phyloP scores from a whole-genome alignment of 768 basidiomycete species.

The Phanerodontia chrysosporium region DNA sequence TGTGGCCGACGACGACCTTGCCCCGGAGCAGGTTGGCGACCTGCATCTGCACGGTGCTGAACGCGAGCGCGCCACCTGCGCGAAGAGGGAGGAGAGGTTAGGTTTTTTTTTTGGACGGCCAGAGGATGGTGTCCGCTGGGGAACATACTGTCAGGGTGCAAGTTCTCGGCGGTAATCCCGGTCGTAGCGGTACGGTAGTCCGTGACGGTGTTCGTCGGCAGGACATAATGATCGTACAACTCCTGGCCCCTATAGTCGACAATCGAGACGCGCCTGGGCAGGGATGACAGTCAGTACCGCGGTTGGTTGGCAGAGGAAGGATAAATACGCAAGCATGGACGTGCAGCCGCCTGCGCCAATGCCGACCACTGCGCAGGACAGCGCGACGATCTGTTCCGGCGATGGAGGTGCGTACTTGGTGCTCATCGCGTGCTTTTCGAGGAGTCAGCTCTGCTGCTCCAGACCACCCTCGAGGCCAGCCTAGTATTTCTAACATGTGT shows the following conservation, averaged over 20 bases:
- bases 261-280: slow-evolving; percentile 39
- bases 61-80: slow-evolving; percentile 49
- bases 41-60: slow-evolving; percentile 59
- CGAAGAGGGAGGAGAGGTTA: background rate
- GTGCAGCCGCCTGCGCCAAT: slow-evolving; percentile 80
- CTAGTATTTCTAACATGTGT: background rate
- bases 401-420: slow-evolving; percentile 22
- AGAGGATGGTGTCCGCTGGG: background rate
- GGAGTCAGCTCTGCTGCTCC: background rate
- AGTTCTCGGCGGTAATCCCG: slow-evolving; percentile 44
- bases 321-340: slow-evolving; percentile 73
- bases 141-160: slow-evolving; percentile 29
- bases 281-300: background rate
- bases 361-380: slow-evolving; percentile 60
- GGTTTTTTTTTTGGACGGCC: background rate
- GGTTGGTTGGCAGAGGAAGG: background rate
- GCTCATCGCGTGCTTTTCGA: background rate
- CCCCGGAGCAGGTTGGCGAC: slow-evolving; percentile 65
- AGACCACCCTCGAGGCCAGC: background rate
- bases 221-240: slow-evolving; percentile 61
- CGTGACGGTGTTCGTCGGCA: slow-evolving; percentile 62
- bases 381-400: slow-evolving; percentile 46
- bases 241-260: slow-evolving; percentile 42
- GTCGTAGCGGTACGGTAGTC: slow-evolving; percentile 72
- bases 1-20: slow-evolving; percentile 72